Percentiles rank a stretch among this genome's conserved stretches.
Evolutionary conservation across 192 early-diverging fungal genomes (phyloP).

Genomic region (Jimgerdemannia flammicorona): DNA sequence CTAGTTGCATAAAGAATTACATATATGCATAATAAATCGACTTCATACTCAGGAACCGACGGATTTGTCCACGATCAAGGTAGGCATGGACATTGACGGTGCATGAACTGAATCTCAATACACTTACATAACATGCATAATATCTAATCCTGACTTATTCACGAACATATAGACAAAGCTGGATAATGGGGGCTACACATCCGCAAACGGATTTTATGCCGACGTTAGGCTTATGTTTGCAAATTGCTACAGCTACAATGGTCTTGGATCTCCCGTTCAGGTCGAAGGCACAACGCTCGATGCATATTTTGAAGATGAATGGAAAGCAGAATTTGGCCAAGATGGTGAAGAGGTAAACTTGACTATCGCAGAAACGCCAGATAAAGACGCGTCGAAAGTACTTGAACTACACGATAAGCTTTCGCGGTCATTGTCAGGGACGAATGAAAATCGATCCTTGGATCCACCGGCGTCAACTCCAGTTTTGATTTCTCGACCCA

Average conservation of each 20-base stretch:
- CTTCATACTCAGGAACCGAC: not conserved
- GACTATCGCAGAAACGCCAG: constrained; percentile 44
- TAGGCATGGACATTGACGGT: not conserved
- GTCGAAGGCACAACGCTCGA: constrained; percentile 54
- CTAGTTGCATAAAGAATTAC: too few species aligned
- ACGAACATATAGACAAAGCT: constrained; percentile 28
- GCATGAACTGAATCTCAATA: too few species aligned
- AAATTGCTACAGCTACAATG: constrained; percentile 66
- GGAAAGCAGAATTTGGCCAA: constrained; percentile 29
- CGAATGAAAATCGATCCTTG: not conserved
- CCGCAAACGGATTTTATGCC: constrained; percentile 39
- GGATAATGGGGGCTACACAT: constrained; percentile 32
- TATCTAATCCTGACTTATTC: not conserved
- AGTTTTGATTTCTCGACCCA: not conserved
- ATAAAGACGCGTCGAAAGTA: constrained; percentile 3
- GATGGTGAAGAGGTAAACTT: constrained; percentile 33
- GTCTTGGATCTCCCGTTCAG: constrained; percentile 51
- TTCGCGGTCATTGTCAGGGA: constrained; percentile 7
- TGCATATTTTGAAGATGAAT: constrained; percentile 45
- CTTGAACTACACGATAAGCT: not conserved
- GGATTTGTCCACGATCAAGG: not conserved
- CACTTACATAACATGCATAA: too few species aligned
- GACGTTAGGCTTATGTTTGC: constrained; percentile 50
- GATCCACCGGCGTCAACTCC: not conserved
- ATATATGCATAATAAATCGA: not conserved